A percentile compares a stretch with the other conserved stretches of the same genome.
Evolutionary conservation across 1,284 basidiomycete genomes (phyloP).

Genomic region (Trametes versicolor): DNA sequence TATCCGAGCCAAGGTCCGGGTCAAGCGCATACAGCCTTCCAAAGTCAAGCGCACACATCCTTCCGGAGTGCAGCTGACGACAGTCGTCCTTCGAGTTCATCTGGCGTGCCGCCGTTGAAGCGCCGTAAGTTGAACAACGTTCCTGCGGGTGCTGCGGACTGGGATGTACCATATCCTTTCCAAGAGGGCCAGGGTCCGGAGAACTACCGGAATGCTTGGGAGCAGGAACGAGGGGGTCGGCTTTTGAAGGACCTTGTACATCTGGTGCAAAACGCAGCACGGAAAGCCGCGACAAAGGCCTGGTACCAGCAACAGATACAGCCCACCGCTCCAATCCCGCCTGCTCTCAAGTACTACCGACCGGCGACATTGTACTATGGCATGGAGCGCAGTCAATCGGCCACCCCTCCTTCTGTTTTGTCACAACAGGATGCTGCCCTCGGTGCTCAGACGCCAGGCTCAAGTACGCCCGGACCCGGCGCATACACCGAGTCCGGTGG

Average conservation of each 20-base stretch:
- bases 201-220: conserved; percentile 68
- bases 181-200: conserved; percentile 71
- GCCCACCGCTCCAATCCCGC: conserved; percentile 32
- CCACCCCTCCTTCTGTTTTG: conserved; percentile 10
- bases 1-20: not conserved
- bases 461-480: conserved; percentile 14
- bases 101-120: conserved; percentile 52
- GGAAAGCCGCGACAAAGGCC: conserved; percentile 43
- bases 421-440: conserved; percentile 8
- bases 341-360: conserved; percentile 48
- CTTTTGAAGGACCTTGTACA: conserved; percentile 68
- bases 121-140: conserved; percentile 70
- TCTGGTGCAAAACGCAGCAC: conserved; percentile 63
- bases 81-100: conserved; percentile 8
- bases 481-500: not conserved
- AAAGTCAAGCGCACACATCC: not conserved
- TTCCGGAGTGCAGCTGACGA: conserved; percentile 8
- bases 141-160: conserved; percentile 79
- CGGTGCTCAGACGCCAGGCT: conserved; percentile 5
- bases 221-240: conserved; percentile 65
- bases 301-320: conserved; percentile 34
- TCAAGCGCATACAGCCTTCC: no score
- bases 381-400: conserved; percentile 27
- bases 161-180: conserved; percentile 85
- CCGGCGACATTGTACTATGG: conserved; percentile 43